Conservation (phyloP, 768 basidiomycete genomes). For the Pleurotus ostreatus region DNA sequence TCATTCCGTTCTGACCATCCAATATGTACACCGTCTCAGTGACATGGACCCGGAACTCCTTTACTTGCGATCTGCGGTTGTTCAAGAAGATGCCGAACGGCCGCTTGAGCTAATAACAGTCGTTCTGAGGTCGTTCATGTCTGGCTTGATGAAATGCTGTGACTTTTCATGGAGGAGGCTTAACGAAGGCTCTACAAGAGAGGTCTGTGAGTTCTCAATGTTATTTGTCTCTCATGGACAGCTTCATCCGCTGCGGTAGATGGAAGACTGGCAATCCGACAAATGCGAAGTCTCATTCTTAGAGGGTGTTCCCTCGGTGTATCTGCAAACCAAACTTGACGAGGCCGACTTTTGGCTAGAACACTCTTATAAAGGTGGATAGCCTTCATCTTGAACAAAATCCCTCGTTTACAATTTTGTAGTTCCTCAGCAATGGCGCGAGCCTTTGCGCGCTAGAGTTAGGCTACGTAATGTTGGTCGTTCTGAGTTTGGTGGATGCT, state of each 20-base stretch:
- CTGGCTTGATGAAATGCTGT: conserved; percentile 75
- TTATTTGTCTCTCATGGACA: conserved; percentile 9
- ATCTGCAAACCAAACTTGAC: conserved; percentile 52
- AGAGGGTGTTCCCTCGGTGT: conserved; percentile 55
- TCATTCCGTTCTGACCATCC: conserved; percentile 79
- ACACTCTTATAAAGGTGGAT: conserved; percentile 36
- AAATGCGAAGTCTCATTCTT: conserved; percentile 78
- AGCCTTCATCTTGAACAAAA: not conserved
- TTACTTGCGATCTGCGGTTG: conserved; percentile 16
- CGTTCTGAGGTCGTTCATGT: conserved; percentile 62
- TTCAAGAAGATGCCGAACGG: conserved; percentile 36
- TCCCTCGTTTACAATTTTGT: not conserved
- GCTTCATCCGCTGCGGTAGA: conserved; percentile 34
- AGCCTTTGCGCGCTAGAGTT: conserved; percentile 49
- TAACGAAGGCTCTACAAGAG: conserved; percentile 66
- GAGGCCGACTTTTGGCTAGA: conserved; percentile 60
- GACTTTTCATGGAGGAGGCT: conserved; percentile 83
- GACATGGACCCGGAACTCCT: conserved; percentile 57
- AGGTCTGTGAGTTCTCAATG: conserved; percentile 46
- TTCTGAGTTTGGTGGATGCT: conserved; percentile 12
- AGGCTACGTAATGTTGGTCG: conserved; percentile 51
- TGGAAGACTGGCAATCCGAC: conserved; percentile 88
- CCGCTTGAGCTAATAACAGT: conserved; percentile 62
- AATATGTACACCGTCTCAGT: conserved; percentile 63
- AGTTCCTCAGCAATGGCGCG: conserved; percentile 48